Conservation (phyloP, 306 rosid genomes). For the Purshia tridentata region DNA sequence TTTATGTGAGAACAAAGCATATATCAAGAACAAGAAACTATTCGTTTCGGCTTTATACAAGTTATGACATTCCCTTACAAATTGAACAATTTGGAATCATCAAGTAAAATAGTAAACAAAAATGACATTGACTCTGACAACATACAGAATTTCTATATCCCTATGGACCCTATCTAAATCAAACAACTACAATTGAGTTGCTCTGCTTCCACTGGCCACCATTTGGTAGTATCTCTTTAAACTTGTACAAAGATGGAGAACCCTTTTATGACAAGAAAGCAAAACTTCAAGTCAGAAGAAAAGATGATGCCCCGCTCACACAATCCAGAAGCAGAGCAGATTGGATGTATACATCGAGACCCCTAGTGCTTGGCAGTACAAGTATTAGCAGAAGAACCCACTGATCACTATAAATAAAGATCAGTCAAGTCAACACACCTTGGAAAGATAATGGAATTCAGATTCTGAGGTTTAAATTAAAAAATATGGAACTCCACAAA, state of each 20-base stretch:
- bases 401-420: conserved; percentile 46
- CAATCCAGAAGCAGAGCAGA: conserved; percentile 30
- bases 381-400: conserved; percentile 22
- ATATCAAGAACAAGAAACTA: background rate
- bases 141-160: conserved; percentile 13
- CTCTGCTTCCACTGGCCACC: background rate
- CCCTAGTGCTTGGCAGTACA: conserved; percentile 23
- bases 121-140: conserved; percentile 12
- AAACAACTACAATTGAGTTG: conserved; percentile 2
- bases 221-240: background rate
- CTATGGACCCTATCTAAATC: conserved; percentile 16
- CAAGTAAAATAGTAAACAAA: conserved; percentile 15
- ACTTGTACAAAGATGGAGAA: background rate
- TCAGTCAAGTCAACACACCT: conserved; percentile 24
- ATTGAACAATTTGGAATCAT: conserved; percentile 2
- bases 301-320: conserved; percentile 10
- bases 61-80: background rate
- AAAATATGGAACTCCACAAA: conserved; percentile 41
- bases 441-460: conserved; percentile 36
- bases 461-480: conserved; percentile 35
- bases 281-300: conserved; percentile 17
- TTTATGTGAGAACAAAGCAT: background rate
- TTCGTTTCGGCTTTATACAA: background rate
- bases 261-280: background rate
- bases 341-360: conserved; percentile 21